These are phyloP conservation scores for Sordariomycetes sp. DNA, from an alignment of 2,329 filamentous ascomycete genomes.

Conservation along the genomic window DNA sequence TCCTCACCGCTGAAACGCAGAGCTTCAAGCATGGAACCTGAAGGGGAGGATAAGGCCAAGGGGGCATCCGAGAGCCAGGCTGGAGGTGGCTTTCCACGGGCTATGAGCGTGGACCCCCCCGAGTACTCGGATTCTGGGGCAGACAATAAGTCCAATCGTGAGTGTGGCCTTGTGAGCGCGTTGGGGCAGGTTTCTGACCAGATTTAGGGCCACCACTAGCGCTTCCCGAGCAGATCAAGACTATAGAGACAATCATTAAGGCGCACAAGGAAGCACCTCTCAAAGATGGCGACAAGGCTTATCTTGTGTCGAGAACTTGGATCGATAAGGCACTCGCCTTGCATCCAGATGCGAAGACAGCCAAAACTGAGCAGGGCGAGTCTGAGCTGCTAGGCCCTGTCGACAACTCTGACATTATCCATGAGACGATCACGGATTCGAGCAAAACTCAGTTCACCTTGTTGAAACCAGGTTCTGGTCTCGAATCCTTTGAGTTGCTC, in stretches of 20 bases:
- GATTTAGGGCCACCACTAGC: slow-evolving; percentile 22
- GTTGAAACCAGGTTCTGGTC: slow-evolving; percentile 58
- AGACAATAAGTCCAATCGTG: not conserved
- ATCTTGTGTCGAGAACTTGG: slow-evolving; percentile 73
- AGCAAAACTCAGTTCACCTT: slow-evolving; percentile 55
- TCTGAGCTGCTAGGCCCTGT: slow-evolving; percentile 64
- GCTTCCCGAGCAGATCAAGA: slow-evolving; percentile 54
- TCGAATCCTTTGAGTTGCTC: slow-evolving; percentile 69
- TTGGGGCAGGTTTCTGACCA: not conserved
- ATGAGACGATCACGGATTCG: slow-evolving; percentile 45
- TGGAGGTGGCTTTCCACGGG: slow-evolving; percentile 19
- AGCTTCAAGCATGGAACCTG: slow-evolving; percentile 52
- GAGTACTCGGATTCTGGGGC: slow-evolving; percentile 10
- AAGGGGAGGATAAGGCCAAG: slow-evolving; percentile 31
- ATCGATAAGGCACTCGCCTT: slow-evolving; percentile 62
- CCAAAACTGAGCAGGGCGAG: slow-evolving; percentile 42
- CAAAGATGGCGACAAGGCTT: slow-evolving; percentile 67
- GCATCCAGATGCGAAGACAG: slow-evolving; percentile 46
- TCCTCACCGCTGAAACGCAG: slow-evolving; percentile 57
- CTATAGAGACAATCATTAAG: slow-evolving; percentile 54
- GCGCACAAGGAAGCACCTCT: slow-evolving; percentile 42
- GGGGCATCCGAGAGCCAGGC: slow-evolving; percentile 2
- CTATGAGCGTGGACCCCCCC: slow-evolving; percentile 30
- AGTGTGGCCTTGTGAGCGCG: too few species aligned
- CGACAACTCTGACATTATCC: slow-evolving; percentile 77